Base-by-base conservation (phyloP, 164 flowering plant species). In the Chimonanthus praecox region DNA sequence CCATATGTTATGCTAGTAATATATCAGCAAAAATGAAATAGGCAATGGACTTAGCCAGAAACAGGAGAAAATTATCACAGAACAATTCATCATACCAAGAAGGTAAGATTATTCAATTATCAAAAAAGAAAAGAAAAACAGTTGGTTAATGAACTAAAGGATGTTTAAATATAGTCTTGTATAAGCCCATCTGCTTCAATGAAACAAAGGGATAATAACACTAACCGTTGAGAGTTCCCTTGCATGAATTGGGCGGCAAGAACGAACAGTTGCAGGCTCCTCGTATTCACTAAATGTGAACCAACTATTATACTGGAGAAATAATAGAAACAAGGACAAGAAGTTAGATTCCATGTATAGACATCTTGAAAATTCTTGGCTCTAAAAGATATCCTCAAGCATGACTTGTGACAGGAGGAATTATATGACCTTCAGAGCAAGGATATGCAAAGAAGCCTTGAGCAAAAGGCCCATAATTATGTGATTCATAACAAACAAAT, bases 281-380 rank as follows among this genome's bases (percentile, higher is more conserved):
- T 83, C 86, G 75, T 82, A 90, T 69, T 86, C 92, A 58, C 94
- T 95, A 88, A 95, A 95, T 65, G 99, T 95, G 75, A 93, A 95
- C 99, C 99, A 95, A 78, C 76, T 93, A 72, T 73, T 73, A 46
- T 67, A 73, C 75, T 73, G 65, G n/a, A 67, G 49, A 51, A 67
- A 45, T n/a, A 45, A 66, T 9, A 20, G 45, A 69, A 69, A 71
- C 33, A 73, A 6, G 62, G 15, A 64, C 43, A 49, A 49, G 49
- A 8, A 63, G 18, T 44, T 46, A 66, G n/a, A 54, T n/a, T 54
- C 60, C 9, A 54, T 54, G 16, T n/a, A 54, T n/a, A 15, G 60
- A 54, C 33, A 62, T 44, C 68, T 11, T 44, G 8, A 33, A 66
- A n/a, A 66, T 66, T 46, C 6, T 44, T 44, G 4, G 20, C 15